phyloP scores from a whole-genome alignment of 2,329 filamentous ascomycete species.

The Claviceps monticola region DNA sequence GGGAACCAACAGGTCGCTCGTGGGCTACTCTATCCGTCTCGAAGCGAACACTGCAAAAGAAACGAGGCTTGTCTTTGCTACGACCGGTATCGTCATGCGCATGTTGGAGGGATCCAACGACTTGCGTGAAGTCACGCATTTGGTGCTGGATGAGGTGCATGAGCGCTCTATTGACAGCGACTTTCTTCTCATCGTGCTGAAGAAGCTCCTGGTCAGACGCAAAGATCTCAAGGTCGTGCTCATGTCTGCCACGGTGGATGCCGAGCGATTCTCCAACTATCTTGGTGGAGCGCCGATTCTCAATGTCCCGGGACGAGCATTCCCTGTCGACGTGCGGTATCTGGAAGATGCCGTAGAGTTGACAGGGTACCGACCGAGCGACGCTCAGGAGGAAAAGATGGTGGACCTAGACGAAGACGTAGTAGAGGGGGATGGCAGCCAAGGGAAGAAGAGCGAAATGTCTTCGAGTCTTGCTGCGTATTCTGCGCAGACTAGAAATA shows the following conservation, averaged over 20 bases:
- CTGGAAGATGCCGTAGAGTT: conserved; percentile 87
- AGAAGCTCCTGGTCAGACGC: conserved; percentile 61
- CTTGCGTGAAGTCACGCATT: conserved; percentile 77
- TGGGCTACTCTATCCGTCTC: conserved; percentile 88
- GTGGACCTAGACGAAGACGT: conserved; percentile 51
- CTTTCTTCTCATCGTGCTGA: conserved; percentile 83
- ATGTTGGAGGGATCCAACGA: conserved; percentile 89
- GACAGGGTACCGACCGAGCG: conserved; percentile 54
- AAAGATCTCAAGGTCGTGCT: conserved; percentile 82
- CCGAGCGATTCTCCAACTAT: conserved; percentile 80
- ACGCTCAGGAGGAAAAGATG: conserved; percentile 33
- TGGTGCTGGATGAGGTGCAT: conserved; percentile 95
- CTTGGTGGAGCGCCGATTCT: conserved; percentile 74
- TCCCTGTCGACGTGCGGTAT: conserved; percentile 76
- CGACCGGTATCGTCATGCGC: conserved; percentile 84
- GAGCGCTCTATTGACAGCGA: conserved; percentile 95
- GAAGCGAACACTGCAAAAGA: conserved; percentile 75
- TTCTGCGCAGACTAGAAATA: conserved; percentile 59
- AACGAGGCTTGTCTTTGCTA: conserved; percentile 82
- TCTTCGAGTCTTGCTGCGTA: conserved; percentile 58
- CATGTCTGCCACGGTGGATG: conserved; percentile 96
- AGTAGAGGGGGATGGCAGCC: conserved; percentile 31
- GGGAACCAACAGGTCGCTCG: conserved; percentile 68
- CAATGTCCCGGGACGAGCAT: conserved; percentile 84
- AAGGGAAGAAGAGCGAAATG: conserved; percentile 41